Conservation (phyloP, 1,139 yeast genomes). For the Geotrichum carabidarum region DNA sequence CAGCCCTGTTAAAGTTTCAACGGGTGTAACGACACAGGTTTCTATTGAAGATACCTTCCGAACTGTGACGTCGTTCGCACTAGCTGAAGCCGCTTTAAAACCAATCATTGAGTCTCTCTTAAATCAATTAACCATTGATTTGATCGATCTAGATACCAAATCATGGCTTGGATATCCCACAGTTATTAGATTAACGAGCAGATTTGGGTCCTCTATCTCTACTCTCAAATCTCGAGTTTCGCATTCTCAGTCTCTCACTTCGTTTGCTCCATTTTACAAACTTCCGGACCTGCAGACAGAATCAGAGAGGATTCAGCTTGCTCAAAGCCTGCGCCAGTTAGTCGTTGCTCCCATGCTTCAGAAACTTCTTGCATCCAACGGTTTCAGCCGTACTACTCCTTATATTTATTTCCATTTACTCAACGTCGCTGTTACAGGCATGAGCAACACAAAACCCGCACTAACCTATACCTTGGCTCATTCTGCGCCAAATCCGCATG, state of each 20-base stretch:
- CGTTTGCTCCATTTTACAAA: conserved; percentile 10
- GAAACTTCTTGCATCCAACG: not conserved
- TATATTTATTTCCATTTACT: conserved; percentile 13
- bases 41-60: conserved; percentile 37
- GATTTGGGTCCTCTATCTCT: conserved; percentile 13
- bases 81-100: conserved; percentile 22
- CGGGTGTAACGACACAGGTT: conserved; percentile 31
- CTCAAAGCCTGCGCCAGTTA: conserved; percentile 4
- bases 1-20: conserved; percentile 25
- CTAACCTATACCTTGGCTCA: not conserved
- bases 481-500: not conserved
- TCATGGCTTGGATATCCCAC: conserved; percentile 27
- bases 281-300: conserved; percentile 3
- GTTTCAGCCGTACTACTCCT: not conserved
- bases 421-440: conserved; percentile 15
- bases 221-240: conserved; percentile 8
- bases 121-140: conserved; percentile 26
- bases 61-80: conserved; percentile 18
- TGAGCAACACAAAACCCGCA: conserved; percentile 5
- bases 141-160: conserved; percentile 23
- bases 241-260: conserved; percentile 9
- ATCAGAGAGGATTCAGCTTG: not conserved
- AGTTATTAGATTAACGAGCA: conserved; percentile 23
- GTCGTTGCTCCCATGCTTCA: conserved; percentile 10
- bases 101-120: conserved; percentile 27